Evolutionary conservation across 345 rosid species (phyloP).

Genomic region (Eucalyptus sp.): DNA sequence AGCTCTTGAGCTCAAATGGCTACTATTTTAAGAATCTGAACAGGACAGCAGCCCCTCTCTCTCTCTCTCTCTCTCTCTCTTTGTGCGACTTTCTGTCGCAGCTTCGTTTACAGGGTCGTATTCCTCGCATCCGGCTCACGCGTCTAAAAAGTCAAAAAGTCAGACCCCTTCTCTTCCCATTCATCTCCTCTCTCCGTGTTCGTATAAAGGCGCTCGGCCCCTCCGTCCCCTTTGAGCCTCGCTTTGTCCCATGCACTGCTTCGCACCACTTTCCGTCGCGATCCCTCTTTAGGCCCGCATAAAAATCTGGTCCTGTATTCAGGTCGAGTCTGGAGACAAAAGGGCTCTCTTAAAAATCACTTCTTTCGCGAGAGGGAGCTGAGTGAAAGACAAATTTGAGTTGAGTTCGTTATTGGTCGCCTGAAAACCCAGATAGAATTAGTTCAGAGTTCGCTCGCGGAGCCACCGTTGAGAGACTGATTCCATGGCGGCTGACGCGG

Average conservation of each 20-base stretch:
- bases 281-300: neutral
- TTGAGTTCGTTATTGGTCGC: neutral
- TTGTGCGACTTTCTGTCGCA: neutral
- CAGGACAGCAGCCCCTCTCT: neutral
- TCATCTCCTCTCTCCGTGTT: neutral
- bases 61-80: neutral
- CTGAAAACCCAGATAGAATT: neutral
- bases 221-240: neutral
- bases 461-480: neutral
- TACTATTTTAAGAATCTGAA: neutral
- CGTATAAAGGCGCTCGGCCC: neutral
- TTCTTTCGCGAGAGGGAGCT: neutral
- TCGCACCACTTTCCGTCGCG: neutral
- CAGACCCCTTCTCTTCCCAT: neutral
- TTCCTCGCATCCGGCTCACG: neutral
- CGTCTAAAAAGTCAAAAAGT: neutral
- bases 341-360: neutral
- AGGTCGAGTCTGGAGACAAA: neutral
- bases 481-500: constrained; percentile 31
- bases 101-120: neutral
- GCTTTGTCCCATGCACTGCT: neutral
- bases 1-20: neutral
- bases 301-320: neutral
- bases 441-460: neutral
- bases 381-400: neutral